phyloP scores from a whole-genome alignment of 352 stramenopile genomes.

The Chrysophaeum taylorii region DNA sequence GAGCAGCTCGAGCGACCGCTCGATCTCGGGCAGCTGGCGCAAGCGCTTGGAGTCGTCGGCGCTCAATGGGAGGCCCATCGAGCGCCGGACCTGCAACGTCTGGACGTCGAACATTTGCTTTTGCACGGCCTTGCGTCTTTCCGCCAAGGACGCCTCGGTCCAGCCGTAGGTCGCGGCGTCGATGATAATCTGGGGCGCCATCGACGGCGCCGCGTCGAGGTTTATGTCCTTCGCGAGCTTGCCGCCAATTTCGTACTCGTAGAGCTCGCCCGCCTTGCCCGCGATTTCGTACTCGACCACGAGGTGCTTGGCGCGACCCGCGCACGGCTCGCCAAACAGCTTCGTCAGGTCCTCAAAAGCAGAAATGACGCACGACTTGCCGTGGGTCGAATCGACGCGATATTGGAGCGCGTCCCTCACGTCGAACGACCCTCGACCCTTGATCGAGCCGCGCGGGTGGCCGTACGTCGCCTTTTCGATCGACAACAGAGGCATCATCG shows the following conservation, averaged over 20 bases:
- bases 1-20: constrained; percentile 15
- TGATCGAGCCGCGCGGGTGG: constrained; percentile 15
- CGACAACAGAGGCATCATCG: background rate
- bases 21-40: constrained; percentile 7
- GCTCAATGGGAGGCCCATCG: background rate
- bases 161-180: constrained; percentile 21
- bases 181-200: constrained; percentile 23
- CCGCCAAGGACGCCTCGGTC: constrained; percentile 11
- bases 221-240: background rate
- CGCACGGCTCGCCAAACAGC: constrained; percentile 21
- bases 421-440: constrained; percentile 21
- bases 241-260: constrained; percentile 7
- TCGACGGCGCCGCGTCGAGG: constrained; percentile 10
- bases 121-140: background rate
- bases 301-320: constrained; percentile 17
- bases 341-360: constrained; percentile 12
- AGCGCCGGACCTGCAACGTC: background rate
- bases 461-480: constrained; percentile 13
- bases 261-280: constrained; percentile 9
- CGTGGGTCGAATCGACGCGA: constrained; percentile 10
- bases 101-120: constrained; percentile 6
- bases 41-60: background rate
- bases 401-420: constrained; percentile 19
- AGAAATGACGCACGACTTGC: constrained; percentile 4
- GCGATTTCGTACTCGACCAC: constrained; percentile 23